Conservation (phyloP, 2,329 filamentous ascomycete species). For the Epichloe sylvatica region DNA sequence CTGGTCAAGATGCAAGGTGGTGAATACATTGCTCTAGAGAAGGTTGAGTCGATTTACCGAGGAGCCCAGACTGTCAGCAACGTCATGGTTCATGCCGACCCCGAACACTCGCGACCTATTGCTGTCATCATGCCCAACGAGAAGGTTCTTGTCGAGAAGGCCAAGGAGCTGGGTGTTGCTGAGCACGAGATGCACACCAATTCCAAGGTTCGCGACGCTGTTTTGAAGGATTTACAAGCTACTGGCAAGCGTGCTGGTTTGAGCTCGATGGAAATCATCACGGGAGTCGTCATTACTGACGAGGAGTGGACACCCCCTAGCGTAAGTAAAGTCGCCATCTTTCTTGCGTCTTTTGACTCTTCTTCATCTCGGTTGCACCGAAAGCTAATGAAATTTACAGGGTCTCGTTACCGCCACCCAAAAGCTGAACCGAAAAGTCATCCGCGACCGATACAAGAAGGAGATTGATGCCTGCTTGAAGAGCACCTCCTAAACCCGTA, state of each 20-base stretch:
- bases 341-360: not conserved
- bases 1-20: constrained; percentile 89
- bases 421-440: constrained; percentile 41
- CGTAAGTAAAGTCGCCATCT: constrained; percentile 38
- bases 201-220: constrained; percentile 45
- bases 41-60: constrained; percentile 84
- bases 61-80: constrained; percentile 66
- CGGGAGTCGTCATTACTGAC: constrained; percentile 63
- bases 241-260: constrained; percentile 54
- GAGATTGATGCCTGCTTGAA: constrained; percentile 33
- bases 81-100: constrained; percentile 74
- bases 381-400: constrained; percentile 19
- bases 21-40: constrained; percentile 95
- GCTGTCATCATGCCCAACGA: constrained; percentile 64
- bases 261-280: constrained; percentile 57
- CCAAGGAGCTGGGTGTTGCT: constrained; percentile 46
- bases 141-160: constrained; percentile 46
- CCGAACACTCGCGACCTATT: constrained; percentile 61
- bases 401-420: constrained; percentile 48
- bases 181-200: constrained; percentile 55
- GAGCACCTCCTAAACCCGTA: constrained; percentile 4
- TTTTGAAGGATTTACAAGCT: constrained; percentile 54
- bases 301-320: constrained; percentile 77
- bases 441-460: constrained; percentile 36
- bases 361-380: no score